Conservation (phyloP, 176 grass and related monocot genomes). For the Poa annua region DNA sequence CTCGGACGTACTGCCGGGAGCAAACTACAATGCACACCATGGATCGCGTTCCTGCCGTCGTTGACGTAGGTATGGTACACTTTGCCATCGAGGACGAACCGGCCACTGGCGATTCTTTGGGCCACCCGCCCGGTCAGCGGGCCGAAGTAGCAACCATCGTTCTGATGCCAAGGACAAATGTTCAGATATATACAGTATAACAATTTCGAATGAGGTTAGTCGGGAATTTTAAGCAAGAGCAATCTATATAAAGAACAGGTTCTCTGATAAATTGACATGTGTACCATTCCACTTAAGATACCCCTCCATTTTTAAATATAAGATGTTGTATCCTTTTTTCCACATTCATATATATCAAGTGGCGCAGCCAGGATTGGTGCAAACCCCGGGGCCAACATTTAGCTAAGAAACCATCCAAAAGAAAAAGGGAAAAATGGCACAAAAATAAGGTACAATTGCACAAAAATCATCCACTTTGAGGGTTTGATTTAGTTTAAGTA, state of each 20-base stretch:
- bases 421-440: too few species aligned
- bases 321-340: too few species aligned
- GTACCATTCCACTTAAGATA: too few species aligned
- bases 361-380: too few species aligned
- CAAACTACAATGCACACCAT: conserved; percentile 45
- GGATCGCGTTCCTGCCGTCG: conserved; percentile 69
- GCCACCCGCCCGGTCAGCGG: conserved; percentile 73
- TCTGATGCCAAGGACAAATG: conserved; percentile 17
- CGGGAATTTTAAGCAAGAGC: too few species aligned
- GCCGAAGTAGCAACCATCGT: conserved; percentile 71
- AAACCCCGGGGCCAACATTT: too few species aligned
- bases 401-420: too few species aligned
- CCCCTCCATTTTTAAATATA: too few species aligned
- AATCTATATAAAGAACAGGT: neutral
- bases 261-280: neutral
- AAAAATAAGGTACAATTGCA: too few species aligned
- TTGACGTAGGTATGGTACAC: conserved; percentile 61
- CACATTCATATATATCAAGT: too few species aligned
- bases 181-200: neutral
- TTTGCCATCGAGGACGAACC: conserved; percentile 67
- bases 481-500: too few species aligned
- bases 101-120: conserved; percentile 58
- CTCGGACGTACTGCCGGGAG: neutral
- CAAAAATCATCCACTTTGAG: too few species aligned
- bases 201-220: neutral